Evolutionary conservation across 148 eudicot genomes (phyloP).

Genomic region (Selenicereus undatus): DNA sequence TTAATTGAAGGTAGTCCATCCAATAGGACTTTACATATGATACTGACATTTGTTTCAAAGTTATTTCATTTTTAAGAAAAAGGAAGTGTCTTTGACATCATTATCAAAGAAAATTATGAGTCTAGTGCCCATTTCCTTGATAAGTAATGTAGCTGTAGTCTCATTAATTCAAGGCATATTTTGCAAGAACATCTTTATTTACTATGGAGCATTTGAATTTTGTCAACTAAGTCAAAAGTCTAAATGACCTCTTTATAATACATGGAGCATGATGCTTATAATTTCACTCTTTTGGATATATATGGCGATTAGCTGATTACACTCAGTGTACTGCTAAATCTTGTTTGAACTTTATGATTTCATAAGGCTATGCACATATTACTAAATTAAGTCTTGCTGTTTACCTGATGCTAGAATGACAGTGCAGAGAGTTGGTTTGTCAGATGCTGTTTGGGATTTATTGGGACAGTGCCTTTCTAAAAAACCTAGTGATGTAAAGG

Average conservation of each 20-base stretch:
- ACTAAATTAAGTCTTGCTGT: conserved; percentile 13
- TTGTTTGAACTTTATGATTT: not conserved
- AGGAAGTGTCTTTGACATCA: not conserved
- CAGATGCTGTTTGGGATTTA: conserved; percentile 65
- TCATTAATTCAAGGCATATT: not conserved
- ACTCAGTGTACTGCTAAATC: not conserved
- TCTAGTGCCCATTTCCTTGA: not conserved
- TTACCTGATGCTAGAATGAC: conserved; percentile 51
- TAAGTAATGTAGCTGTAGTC: not conserved
- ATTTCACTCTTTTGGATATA: not conserved
- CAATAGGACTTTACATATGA: not conserved
- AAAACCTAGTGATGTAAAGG: conserved; percentile 83
- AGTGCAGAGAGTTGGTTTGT: conserved; percentile 63
- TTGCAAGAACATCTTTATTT: not conserved
- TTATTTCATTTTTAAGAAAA: too few relatives aligned
- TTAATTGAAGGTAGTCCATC: not conserved
- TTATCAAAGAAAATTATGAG: not conserved
- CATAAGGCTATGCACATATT: not conserved
- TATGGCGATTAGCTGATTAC: not conserved
- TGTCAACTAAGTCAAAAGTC: not conserved
- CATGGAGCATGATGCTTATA: not conserved
- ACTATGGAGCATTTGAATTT: too few relatives aligned
- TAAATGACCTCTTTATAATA: not conserved
- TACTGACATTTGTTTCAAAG: not conserved
- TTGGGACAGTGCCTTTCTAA: conserved; percentile 72